phyloP scores from a whole-genome alignment of 257 asterid species.

The Ajuga chamaepitys region DNA sequence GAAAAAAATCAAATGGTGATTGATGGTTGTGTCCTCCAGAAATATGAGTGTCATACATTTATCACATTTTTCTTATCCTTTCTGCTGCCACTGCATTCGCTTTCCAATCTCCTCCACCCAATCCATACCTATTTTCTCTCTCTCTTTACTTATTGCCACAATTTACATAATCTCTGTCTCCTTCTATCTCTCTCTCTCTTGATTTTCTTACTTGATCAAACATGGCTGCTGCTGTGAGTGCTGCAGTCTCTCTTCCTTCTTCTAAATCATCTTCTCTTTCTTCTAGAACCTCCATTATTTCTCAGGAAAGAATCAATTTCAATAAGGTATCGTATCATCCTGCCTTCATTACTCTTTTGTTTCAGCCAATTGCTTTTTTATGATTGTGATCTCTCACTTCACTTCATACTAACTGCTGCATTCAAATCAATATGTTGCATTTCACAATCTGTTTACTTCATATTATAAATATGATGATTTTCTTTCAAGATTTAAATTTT shows the following conservation, averaged over 20 bases:
- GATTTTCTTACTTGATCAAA: conserved; percentile 1
- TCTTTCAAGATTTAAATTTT: background rate
- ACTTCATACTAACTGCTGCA: background rate
- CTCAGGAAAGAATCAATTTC: conserved; percentile 59
- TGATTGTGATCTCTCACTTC: background rate
- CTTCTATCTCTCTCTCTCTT: background rate
- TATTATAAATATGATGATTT: background rate
- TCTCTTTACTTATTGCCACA: conserved; percentile 1
- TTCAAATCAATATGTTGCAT: background rate
- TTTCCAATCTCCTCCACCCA: conserved; percentile 50
- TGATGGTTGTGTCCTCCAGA: background rate
- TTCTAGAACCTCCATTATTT: conserved; percentile 46
- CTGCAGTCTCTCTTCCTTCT: conserved; percentile 88
- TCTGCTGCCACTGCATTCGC: conserved; percentile 15
- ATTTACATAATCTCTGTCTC: conserved; percentile 1
- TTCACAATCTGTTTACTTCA: background rate
- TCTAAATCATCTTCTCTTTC: conserved; percentile 57
- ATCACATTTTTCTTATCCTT: conserved; percentile 19
- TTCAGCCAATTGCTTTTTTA: background rate
- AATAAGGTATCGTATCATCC: conserved; percentile 45
- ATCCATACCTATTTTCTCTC: conserved; percentile 21
- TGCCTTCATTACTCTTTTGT: background rate
- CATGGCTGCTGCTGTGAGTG: conserved; percentile 94
- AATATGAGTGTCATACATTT: conserved; percentile 11
- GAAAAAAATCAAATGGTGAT: background rate